Conservation (phyloP, 176 grass and related monocot genomes). For the Triticum urartu region DNA sequence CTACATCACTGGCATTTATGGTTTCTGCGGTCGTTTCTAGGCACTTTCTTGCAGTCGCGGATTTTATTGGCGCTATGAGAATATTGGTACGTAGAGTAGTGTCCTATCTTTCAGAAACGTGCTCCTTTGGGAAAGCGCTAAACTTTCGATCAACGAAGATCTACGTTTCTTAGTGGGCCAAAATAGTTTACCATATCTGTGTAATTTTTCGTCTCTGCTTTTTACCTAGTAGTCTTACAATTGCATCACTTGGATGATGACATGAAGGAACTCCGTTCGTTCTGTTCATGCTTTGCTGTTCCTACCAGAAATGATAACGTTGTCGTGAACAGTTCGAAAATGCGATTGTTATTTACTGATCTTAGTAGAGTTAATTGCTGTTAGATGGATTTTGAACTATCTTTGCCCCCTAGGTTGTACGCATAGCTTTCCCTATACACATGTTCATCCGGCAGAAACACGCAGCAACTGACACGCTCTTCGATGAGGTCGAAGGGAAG, state of each 20-base stretch:
- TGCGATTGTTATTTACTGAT: too few species aligned
- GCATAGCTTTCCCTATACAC: too few species aligned
- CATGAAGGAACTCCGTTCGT: neutral
- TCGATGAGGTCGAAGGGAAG: too few species aligned
- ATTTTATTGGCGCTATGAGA: neutral
- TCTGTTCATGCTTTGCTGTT: neutral
- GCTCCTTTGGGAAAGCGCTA: slow-evolving; percentile 2
- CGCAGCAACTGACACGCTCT: too few species aligned
- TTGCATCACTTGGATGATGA: slow-evolving; percentile 14
- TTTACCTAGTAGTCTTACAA: neutral
- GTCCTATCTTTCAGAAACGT: neutral
- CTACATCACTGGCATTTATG: neutral
- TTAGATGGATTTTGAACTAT: too few species aligned
- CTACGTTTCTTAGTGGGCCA: slow-evolving; percentile 4
- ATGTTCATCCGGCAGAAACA: too few species aligned
- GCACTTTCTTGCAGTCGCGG: too few species aligned
- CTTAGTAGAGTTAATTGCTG: neutral
- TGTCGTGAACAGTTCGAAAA: neutral
- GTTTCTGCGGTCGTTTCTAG: neutral
- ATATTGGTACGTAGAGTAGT: neutral
- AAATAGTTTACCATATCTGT: slow-evolving; percentile 41
- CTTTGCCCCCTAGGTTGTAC: too few species aligned
- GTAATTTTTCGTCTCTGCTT: neutral
- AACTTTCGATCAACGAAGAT: neutral
- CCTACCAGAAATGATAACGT: neutral